These are phyloP conservation scores for Jamesozyma hellenica DNA, from an alignment of 805 yeast species.

Conservation along the genomic window DNA sequence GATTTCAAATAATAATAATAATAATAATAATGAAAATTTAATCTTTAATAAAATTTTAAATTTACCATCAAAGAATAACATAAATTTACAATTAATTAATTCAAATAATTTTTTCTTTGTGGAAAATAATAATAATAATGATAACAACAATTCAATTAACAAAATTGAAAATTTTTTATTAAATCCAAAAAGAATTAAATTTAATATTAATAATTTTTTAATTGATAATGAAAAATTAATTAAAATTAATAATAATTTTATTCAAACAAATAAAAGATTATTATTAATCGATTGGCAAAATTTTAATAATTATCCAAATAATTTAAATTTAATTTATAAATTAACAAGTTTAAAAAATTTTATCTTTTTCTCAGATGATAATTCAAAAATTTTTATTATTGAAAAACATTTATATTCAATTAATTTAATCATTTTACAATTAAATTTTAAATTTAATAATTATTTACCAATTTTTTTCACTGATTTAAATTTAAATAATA, in stretches of 20 bases:
- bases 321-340: conserved; percentile 1
- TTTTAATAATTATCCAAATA: not conserved
- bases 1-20: not conserved
- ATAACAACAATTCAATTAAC: not conserved
- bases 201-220: too few relatives aligned
- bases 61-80: too few relatives aligned
- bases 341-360: not conserved
- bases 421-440: conserved; percentile 1
- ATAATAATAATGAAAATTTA: not conserved
- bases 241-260: too few relatives aligned
- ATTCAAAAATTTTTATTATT: not conserved
- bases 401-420: conserved; percentile 5
- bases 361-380: not conserved
- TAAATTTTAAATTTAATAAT: too few relatives aligned
- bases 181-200: too few relatives aligned
- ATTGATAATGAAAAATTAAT: too few relatives aligned
- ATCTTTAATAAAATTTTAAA: too few relatives aligned
- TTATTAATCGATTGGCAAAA: conserved; percentile 1
- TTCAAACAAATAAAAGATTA: conserved; percentile 4
- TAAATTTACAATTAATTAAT: too few relatives aligned
- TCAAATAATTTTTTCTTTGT: too few relatives aligned
- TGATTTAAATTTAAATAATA: too few relatives aligned
- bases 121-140: too few relatives aligned
- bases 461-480: too few relatives aligned
- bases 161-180: not conserved